Percentiles rank a stretch among this genome's conserved stretches.
These are phyloP conservation scores for Diospyros lotus DNA, from an alignment of 148 eudicot species.

Conservation along the genomic window DNA sequence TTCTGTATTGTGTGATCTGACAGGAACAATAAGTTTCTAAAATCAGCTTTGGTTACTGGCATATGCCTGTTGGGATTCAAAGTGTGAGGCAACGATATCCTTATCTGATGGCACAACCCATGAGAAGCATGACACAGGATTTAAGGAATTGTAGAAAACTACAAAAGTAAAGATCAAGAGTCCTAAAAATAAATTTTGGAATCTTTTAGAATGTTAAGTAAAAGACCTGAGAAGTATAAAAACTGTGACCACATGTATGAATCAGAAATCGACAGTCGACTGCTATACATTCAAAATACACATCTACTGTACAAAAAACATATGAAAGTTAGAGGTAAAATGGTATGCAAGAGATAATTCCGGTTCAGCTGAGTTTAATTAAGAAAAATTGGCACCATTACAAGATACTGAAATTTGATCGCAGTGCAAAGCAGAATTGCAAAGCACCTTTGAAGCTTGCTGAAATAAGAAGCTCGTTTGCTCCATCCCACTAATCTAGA, in stretches of 20 bases:
- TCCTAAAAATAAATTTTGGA: neutral
- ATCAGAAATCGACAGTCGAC: neutral
- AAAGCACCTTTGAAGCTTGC: conserved; percentile 82
- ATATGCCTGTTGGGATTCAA: neutral
- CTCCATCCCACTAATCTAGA: conserved; percentile 95
- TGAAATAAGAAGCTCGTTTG: conserved; percentile 96
- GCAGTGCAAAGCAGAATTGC: neutral
- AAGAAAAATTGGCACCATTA: neutral
- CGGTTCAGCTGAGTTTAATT: neutral
- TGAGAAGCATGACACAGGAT: neutral
- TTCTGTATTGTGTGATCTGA: neutral
- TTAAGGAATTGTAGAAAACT: neutral
- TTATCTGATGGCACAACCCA: neutral
- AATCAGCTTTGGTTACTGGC: neutral
- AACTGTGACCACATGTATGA: neutral
- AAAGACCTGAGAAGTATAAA: neutral
- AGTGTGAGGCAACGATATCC: neutral
- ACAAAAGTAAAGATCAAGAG: neutral
- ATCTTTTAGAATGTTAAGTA: neutral
- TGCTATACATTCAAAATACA: neutral
- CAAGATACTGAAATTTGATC: neutral
- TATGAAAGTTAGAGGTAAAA: too few species aligned
- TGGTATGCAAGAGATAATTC: too few species aligned
- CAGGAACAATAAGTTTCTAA: neutral
- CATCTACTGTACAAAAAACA: neutral